Percentiles rank a stretch among this genome's conserved stretches.
phyloP scores from a whole-genome alignment of 805 yeast species.

The Saturnispora sanitii region DNA sequence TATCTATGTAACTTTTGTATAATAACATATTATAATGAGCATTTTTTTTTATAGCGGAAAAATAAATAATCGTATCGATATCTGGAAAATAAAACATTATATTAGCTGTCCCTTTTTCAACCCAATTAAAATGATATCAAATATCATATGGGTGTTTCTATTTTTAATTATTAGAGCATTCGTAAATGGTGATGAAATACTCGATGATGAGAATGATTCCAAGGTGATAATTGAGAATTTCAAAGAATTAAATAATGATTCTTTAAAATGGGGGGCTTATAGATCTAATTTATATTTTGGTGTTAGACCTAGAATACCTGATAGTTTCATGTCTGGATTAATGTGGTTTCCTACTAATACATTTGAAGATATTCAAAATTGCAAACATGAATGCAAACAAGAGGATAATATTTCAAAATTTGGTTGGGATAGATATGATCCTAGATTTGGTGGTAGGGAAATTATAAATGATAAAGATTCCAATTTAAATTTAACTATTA shows the following conservation, averaged over 20 bases:
- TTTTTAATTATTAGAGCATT: background rate
- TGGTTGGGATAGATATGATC: slow-evolving; percentile 84
- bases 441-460: slow-evolving; percentile 80
- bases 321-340: slow-evolving; percentile 65
- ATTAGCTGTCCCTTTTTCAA: no score
- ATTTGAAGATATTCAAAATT: slow-evolving; percentile 39
- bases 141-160: background rate
- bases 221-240: slow-evolving; percentile 18
- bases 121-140: no score
- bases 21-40: background rate
- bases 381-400: slow-evolving; percentile 72
- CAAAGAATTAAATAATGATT: slow-evolving; percentile 32
- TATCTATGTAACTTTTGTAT: background rate
- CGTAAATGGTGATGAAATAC: slow-evolving; percentile 2
- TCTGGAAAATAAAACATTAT: no score
- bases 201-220: slow-evolving; percentile 9
- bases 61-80: no score
- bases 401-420: slow-evolving; percentile 60
- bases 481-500: slow-evolving; percentile 53
- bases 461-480: slow-evolving; percentile 57
- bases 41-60: background rate
- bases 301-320: slow-evolving; percentile 70
- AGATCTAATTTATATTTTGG: slow-evolving; percentile 83
- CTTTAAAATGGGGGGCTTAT: slow-evolving; percentile 88
- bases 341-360: slow-evolving; percentile 77